Conservation (phyloP, 371 early-diverging fungal genomes). For the Lichtheimia ramosa region DNA sequence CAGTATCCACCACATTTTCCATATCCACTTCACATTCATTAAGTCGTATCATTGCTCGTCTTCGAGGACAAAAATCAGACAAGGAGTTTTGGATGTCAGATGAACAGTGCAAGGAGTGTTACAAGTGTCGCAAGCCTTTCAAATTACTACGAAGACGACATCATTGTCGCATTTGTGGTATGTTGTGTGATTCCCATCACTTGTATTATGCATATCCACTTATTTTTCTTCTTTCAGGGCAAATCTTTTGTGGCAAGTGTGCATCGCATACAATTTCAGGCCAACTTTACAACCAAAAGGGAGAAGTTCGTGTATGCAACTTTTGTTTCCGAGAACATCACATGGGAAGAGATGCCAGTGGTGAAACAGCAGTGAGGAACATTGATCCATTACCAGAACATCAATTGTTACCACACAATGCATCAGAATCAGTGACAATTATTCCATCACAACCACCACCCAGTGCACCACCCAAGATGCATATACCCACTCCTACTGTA, state of each 20-base stretch:
- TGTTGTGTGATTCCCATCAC: slow-evolving; percentile 1
- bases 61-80: slow-evolving; percentile 64
- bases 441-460: slow-evolving; percentile 48
- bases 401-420: too few relatives aligned
- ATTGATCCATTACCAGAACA: slow-evolving; percentile 5
- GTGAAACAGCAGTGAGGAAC: background rate
- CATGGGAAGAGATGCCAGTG: slow-evolving; percentile 1
- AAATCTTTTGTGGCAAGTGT: slow-evolving; percentile 82
- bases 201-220: background rate
- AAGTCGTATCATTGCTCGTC: slow-evolving; percentile 53
- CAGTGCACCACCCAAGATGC: slow-evolving; percentile 44
- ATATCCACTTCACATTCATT: slow-evolving; percentile 61
- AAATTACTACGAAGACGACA: slow-evolving; percentile 74
- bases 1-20: slow-evolving; percentile 54
- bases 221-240: slow-evolving; percentile 40
- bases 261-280: slow-evolving; percentile 78
- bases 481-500: slow-evolving; percentile 44
- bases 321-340: slow-evolving; percentile 66
- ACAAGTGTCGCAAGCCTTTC: slow-evolving; percentile 78
- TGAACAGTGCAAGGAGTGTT: slow-evolving; percentile 81
- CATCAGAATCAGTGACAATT: slow-evolving; percentile 13
- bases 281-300: slow-evolving; percentile 67
- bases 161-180: slow-evolving; percentile 88
- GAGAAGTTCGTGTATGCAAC: slow-evolving; percentile 78
- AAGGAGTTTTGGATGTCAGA: slow-evolving; percentile 88